phyloP scores from a whole-genome alignment of 495 filamentous ascomycete genomes.

The Aspergillus heteromorphus region DNA sequence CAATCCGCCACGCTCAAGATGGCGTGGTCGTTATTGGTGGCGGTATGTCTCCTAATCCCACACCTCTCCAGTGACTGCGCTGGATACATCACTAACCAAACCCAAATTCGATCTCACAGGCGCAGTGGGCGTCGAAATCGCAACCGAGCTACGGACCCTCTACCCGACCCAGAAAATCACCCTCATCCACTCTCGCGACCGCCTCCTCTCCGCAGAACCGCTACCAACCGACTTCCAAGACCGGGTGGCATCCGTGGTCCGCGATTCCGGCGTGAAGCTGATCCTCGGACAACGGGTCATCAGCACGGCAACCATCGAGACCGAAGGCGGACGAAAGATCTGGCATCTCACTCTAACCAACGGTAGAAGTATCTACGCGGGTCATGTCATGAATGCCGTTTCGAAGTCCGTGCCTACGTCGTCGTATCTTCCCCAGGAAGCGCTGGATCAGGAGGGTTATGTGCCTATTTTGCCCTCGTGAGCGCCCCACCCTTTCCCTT shows the following conservation, averaged over 20 bases:
- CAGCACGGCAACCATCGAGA: constrained; percentile 23
- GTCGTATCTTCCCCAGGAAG: constrained; percentile 43
- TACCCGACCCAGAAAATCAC: constrained; percentile 55
- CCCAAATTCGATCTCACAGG: constrained; percentile 27
- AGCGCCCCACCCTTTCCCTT: too few relatives aligned
- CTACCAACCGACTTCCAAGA: constrained; percentile 62
- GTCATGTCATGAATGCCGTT: constrained; percentile 56
- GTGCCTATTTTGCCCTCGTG: constrained; percentile 47
- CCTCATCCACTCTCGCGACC: constrained; percentile 59
- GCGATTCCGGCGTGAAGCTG: constrained; percentile 51
- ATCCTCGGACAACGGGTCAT: constrained; percentile 47
- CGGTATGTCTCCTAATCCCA: constrained; percentile 23
- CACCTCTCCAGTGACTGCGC: not conserved
- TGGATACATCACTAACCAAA: not conserved
- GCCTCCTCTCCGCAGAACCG: constrained; percentile 60
- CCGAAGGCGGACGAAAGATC: constrained; percentile 33
- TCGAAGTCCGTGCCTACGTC: constrained; percentile 51
- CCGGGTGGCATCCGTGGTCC: constrained; percentile 42
- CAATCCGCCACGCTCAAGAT: constrained; percentile 26
- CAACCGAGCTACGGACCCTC: constrained; percentile 57
- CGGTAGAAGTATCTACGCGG: constrained; percentile 46
- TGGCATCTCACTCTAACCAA: constrained; percentile 52
- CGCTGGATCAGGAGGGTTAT: constrained; percentile 50
- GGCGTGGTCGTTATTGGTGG: constrained; percentile 57
- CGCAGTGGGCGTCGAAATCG: constrained; percentile 69